These are phyloP conservation scores for Atkinsonella hypoxylon DNA, from an alignment of 2,329 filamentous ascomycete species.

Conservation along the genomic window DNA sequence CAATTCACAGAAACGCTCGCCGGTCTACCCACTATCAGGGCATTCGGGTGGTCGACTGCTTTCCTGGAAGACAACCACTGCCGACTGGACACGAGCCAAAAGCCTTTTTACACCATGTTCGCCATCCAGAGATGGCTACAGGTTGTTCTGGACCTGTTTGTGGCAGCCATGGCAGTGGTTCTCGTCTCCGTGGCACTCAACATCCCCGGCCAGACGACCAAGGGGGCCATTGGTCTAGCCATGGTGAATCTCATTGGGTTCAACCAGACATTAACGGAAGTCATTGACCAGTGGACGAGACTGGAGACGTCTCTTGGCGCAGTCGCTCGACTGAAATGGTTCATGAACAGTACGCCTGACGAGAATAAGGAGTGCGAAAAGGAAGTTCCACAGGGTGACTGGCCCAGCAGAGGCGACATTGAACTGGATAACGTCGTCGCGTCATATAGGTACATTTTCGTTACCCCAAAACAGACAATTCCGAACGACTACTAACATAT, in stretches of 20 bases:
- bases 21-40: slow-evolving; percentile 36
- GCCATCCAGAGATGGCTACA: slow-evolving; percentile 37
- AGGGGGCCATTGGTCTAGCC: slow-evolving; percentile 20
- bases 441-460: slow-evolving; percentile 13
- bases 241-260: slow-evolving; percentile 17
- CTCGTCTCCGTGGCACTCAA: slow-evolving; percentile 32
- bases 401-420: slow-evolving; percentile 17
- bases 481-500: not conserved
- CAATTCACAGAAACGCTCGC: slow-evolving; percentile 37
- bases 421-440: slow-evolving; percentile 16
- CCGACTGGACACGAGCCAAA: slow-evolving; percentile 31
- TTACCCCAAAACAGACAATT: not conserved
- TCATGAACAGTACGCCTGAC: slow-evolving; percentile 14
- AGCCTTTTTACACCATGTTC: slow-evolving; percentile 36
- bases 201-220: slow-evolving; percentile 11
- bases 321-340: slow-evolving; percentile 22
- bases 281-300: slow-evolving; percentile 24
- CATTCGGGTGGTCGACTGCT: slow-evolving; percentile 32
- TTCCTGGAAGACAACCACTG: slow-evolving; percentile 22
- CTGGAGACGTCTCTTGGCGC: slow-evolving; percentile 26
- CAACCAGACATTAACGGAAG: slow-evolving; percentile 18
- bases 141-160: slow-evolving; percentile 34
- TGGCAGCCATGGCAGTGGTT: slow-evolving; percentile 32
- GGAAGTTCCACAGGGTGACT: slow-evolving; percentile 8
- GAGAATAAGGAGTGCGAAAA: slow-evolving; percentile 14